phyloP scores from a whole-genome alignment of 306 rosid genomes.

The Hippophae rhamnoides region DNA sequence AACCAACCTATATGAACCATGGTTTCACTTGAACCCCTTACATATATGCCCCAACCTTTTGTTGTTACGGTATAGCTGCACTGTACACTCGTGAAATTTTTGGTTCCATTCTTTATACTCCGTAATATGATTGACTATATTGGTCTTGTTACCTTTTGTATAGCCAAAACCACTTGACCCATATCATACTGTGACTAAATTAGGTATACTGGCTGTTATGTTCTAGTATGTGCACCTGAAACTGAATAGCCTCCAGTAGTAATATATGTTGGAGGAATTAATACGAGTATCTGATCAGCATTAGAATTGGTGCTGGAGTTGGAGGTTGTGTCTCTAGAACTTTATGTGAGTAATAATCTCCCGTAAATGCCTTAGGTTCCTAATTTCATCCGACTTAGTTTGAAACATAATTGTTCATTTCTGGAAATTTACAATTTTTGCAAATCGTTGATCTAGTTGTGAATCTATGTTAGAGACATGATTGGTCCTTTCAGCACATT shows the following conservation, averaged over 20 bases:
- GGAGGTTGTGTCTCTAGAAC: conserved; percentile 33
- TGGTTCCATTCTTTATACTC: conserved; percentile 37
- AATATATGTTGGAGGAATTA: conserved; percentile 25
- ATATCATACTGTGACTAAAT: conserved; percentile 46
- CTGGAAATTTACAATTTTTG: conserved; percentile 40
- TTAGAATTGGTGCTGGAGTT: conserved; percentile 25
- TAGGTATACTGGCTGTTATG: conserved; percentile 56
- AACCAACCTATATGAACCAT: conserved; percentile 42
- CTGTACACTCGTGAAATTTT: conserved; percentile 30
- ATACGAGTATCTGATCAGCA: conserved; percentile 5
- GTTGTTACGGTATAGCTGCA: conserved; percentile 24
- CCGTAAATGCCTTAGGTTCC: conserved; percentile 24
- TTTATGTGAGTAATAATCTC: conserved; percentile 37
- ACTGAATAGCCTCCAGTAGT: conserved; percentile 34
- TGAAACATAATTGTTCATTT: conserved; percentile 31
- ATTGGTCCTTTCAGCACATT: conserved; percentile 29
- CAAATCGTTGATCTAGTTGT: conserved; percentile 46
- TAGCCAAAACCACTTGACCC: conserved; percentile 37
- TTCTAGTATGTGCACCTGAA: conserved; percentile 19
- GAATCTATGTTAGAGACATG: conserved; percentile 35
- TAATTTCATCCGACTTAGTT: conserved; percentile 36
- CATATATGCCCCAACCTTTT: conserved; percentile 24
- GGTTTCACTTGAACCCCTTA: conserved; percentile 27
- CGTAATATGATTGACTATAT: conserved; percentile 44
- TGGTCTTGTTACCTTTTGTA: conserved; percentile 41